Evolutionary conservation across 495 filamentous ascomycete genomes (phyloP), one percentile per base, ranked within the genome.

Genomic region (Chaetomium cochliodes): DNA sequence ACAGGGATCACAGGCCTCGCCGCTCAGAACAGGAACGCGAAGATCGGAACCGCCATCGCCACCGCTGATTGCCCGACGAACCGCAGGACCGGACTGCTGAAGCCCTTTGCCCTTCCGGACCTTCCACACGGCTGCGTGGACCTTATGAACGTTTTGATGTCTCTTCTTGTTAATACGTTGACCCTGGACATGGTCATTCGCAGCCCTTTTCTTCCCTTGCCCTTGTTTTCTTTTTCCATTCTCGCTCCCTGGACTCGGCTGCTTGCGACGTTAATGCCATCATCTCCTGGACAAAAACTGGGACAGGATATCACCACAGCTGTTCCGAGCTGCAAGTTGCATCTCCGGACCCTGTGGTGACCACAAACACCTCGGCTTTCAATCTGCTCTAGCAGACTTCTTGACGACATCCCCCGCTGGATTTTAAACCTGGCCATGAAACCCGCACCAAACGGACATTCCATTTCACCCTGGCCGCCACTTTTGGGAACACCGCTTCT

Each of bases 241-340:
- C 30, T 49, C 42, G 44, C 42, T 16, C 51, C 71, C 65, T 55
- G 76, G 77, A 75, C 69, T 72, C 70, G 72, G 65, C 69, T 53
- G 26, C 52, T 58, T 50, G 56, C 72, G 61, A 67, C 71, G 58
- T 68, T 72, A 60, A 69, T 70, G 51, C 61, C 63, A 68, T 70
- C 68, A 75, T 73, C 70, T 72, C 72, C 65, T 37, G 73, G 73
- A 79, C 72, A 79, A 67, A 37, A 79, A 74, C 73, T 56, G 63
- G 74, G 73, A 72, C 65, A 66, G 66, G 66, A 70, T 76, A 69
- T 70, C 67, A 70, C 70, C 71, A 58, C 69, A 58, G 22, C 0
- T 42, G 60, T 68, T 60, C 25, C 69, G 74, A 77, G 76, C 71
- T 81, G 79, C 79, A 75, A 81, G 78, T 79, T 72, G 75, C 77